Percentiles rank a stretch among this genome's conserved stretches.
These are phyloP conservation scores for Datura wrightii DNA, from an alignment of 257 asterid genomes.

Conservation along the genomic window DNA sequence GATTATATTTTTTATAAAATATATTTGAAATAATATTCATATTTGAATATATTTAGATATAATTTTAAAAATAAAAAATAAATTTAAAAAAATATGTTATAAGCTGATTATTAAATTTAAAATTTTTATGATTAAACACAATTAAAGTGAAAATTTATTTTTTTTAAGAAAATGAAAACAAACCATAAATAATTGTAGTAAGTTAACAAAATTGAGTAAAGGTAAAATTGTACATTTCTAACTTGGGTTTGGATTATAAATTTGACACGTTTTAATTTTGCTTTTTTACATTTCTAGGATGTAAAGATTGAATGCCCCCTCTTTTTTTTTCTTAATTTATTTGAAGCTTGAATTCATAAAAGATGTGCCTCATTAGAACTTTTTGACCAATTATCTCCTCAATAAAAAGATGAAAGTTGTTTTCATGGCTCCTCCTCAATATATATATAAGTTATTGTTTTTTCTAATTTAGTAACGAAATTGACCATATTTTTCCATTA, in stretches of 20 bases:
- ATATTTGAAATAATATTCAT: no score
- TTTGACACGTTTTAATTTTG: neutral
- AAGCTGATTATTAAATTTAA: no score
- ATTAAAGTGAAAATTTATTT: no score
- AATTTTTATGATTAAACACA: no score
- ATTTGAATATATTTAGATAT: no score
- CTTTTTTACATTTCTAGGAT: neutral
- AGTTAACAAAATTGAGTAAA: neutral
- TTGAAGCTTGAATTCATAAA: slow-evolving; percentile 4
- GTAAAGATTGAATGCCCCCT: neutral
- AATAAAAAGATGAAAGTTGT: neutral
- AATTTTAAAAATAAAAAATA: no score
- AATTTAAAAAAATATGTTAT: no score
- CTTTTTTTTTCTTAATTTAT: neutral
- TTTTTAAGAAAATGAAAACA: neutral
- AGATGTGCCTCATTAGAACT: neutral
- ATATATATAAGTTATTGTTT: no score
- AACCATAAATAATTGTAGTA: neutral
- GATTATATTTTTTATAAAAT: no score
- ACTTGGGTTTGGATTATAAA: neutral
- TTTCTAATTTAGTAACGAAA: no score
- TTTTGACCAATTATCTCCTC: neutral
- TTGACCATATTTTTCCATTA: no score
- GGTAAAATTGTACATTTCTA: neutral
- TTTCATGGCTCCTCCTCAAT: neutral